phyloP scores from a whole-genome alignment of 352 stramenopile species.

The Phytophthora litchii region DNA sequence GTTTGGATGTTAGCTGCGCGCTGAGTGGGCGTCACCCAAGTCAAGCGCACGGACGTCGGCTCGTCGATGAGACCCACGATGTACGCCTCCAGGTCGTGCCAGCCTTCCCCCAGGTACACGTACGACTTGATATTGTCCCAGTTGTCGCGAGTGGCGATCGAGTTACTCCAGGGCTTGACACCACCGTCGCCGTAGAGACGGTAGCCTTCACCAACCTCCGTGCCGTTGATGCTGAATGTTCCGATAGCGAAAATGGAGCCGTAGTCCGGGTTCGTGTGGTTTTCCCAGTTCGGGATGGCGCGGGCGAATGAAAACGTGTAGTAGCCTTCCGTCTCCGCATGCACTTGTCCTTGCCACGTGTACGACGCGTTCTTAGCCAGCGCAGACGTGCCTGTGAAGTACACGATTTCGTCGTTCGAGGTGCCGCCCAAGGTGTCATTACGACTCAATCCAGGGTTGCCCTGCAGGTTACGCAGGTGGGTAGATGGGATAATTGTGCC shows the following conservation, averaged over 20 bases:
- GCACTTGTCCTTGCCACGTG: conserved; percentile 35
- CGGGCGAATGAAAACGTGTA: conserved; percentile 38
- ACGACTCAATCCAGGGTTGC: conserved; percentile 28
- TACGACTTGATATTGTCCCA: conserved; percentile 43
- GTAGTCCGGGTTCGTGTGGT: conserved; percentile 36
- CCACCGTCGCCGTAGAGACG: conserved; percentile 32
- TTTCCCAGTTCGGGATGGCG: conserved; percentile 34
- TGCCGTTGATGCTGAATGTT: conserved; percentile 30
- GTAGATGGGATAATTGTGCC: conserved; percentile 38
- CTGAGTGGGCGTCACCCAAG: conserved; percentile 36
- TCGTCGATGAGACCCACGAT: conserved; percentile 35
- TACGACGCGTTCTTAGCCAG: conserved; percentile 29
- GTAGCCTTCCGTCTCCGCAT: conserved; percentile 35
- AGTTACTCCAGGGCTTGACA: conserved; percentile 40
- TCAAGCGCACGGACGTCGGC: conserved; percentile 36
- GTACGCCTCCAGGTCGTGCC: conserved; percentile 32
- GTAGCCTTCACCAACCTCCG: conserved; percentile 28
- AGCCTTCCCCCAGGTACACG: conserved; percentile 34
- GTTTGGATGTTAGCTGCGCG: conserved; percentile 38
- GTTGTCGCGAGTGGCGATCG: conserved; percentile 37
- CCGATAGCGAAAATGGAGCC: conserved; percentile 25
- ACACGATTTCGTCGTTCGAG: conserved; percentile 30
- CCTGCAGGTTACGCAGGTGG: conserved; percentile 34
- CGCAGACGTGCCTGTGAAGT: conserved; percentile 35
- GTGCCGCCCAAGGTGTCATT: conserved; percentile 24